Evolutionary conservation across 2,329 filamentous ascomycete genomes (phyloP).

Genomic region (Exophiala oligosperma): DNA sequence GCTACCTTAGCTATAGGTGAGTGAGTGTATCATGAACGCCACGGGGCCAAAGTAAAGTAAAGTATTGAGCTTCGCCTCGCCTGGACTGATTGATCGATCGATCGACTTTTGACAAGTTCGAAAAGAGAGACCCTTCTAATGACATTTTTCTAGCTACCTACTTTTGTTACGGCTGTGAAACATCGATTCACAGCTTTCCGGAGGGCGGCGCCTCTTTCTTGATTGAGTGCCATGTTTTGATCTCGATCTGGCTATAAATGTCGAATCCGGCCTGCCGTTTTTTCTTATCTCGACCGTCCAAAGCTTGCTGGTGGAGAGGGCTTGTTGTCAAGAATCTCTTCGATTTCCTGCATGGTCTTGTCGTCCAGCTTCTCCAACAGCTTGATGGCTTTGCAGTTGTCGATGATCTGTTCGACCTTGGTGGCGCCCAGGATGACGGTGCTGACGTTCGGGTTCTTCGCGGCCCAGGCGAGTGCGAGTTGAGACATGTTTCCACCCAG

Average conservation of each 20-base stretch:
- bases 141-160: no score
- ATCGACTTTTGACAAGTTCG: no score
- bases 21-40: no score
- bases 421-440: conserved; percentile 54
- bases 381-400: conserved; percentile 48
- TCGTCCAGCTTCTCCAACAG: conserved; percentile 45
- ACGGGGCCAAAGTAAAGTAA: no score
- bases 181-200: neutral
- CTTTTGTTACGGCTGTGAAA: neutral
- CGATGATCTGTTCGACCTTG: conserved; percentile 44
- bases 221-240: no score
- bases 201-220: no score
- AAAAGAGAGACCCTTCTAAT: no score
- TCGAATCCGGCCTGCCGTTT: neutral
- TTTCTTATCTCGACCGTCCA: conserved; percentile 23
- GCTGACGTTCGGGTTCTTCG: conserved; percentile 57
- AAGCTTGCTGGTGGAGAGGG: conserved; percentile 16
- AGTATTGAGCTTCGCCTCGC: no score
- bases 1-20: no score
- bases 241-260: neutral
- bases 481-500: conserved; percentile 60
- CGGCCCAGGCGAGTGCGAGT: conserved; percentile 56
- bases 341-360: conserved; percentile 50
- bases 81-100: no score
- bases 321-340: conserved; percentile 31